These are phyloP conservation scores for Eucalyptus curtisii DNA, from an alignment of 345 rosid species.

Conservation along the genomic window DNA sequence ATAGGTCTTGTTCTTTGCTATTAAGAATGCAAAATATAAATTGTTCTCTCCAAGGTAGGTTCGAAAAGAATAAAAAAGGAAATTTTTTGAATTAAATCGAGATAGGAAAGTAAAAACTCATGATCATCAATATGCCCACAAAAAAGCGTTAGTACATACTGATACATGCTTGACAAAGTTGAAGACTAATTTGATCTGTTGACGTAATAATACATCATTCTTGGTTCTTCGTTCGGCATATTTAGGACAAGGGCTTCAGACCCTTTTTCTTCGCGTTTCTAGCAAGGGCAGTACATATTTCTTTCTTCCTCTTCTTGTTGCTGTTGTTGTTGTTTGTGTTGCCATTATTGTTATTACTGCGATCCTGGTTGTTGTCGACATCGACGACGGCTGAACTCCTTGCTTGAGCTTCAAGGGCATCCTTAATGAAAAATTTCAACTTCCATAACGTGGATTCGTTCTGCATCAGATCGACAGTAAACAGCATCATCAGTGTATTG, in stretches of 20 bases:
- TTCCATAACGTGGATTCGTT: slow-evolving; percentile 3
- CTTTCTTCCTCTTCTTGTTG: slow-evolving; percentile 26
- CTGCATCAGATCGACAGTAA: not conserved
- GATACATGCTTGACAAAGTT: not conserved
- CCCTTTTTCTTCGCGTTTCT: slow-evolving; percentile 38
- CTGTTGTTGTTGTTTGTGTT: not conserved
- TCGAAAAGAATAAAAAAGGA: not conserved
- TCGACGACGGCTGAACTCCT: not conserved
- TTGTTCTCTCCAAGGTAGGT: not conserved
- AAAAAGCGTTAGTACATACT: not conserved
- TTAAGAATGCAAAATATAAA: not conserved
- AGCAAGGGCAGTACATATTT: slow-evolving; percentile 31
- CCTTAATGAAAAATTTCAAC: slow-evolving; percentile 1
- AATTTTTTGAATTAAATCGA: not conserved
- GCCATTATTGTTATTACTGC: not conserved
- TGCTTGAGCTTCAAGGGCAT: not conserved
- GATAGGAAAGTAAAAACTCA: not conserved
- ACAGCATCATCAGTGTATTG: not conserved
- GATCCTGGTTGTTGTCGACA: not conserved
- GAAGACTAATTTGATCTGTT: not conserved
- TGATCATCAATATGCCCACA: not conserved
- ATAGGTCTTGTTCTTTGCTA: not conserved
- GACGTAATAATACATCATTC: not conserved
- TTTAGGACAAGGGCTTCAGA: slow-evolving; percentile 27
- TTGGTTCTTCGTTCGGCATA: not conserved